Conservation (phyloP, 768 basidiomycete genomes). For the Neoboletus subvelutipes region DNA sequence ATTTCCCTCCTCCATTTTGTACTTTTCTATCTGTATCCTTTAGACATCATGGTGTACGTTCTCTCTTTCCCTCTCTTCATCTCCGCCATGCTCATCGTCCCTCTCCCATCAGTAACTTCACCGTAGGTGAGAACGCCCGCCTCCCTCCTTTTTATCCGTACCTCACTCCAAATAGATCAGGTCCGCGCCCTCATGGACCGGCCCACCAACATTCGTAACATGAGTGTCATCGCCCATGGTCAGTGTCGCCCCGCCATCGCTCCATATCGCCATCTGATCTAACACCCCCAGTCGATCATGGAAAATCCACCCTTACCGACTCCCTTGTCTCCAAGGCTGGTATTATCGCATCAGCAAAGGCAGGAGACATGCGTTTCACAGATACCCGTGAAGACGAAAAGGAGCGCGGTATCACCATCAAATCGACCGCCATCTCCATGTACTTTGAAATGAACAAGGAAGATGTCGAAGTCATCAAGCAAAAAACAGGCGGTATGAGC, state of each 20-base stretch:
- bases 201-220: constrained; percentile 92
- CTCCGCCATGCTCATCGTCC: constrained; percentile 31
- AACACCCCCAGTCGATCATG: constrained; percentile 83
- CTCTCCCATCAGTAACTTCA: constrained; percentile 68
- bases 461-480: constrained; percentile 79
- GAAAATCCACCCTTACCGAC: constrained; percentile 99
- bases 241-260: constrained; percentile 29
- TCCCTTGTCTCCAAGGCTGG: constrained; percentile 99
- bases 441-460: constrained; percentile 96
- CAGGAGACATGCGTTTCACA: constrained; percentile 95
- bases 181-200: constrained; percentile 85
- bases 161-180: constrained; percentile 56
- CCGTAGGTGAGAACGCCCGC: constrained; percentile 60
- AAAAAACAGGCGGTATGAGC: constrained; percentile 84
- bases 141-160: background rate
- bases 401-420: constrained; percentile 99
- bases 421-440: constrained; percentile 99
- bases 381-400: constrained; percentile 98
- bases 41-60: constrained; percentile 83
- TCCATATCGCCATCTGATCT: constrained; percentile 21
- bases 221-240: constrained; percentile 94
- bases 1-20: constrained; percentile 12
- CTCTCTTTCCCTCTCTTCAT: constrained; percentile 6
- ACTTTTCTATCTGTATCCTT: constrained; percentile 36
- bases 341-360: constrained; percentile 93